Evolutionary conservation across 208 protist genomes (phyloP), one percentile per base, ranked within the genome.

Genomic region (Herpetomonas muscarum): DNA sequence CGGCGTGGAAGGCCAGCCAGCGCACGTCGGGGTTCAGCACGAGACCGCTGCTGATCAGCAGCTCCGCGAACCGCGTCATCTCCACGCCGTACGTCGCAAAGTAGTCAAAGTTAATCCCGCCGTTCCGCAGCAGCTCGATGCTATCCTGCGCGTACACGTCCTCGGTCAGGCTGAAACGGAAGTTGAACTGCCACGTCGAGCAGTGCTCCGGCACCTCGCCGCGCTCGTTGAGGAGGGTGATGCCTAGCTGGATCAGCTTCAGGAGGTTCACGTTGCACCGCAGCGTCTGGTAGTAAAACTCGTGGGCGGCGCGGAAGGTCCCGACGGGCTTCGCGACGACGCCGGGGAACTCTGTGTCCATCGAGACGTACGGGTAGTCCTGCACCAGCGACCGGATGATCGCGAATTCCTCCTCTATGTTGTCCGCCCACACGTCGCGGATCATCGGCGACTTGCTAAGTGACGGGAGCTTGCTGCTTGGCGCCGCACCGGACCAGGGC

Each of bases 131-230:
- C 37, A 99, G 76, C 51, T 98, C 93, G 31, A 99, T 99, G 57
- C 93, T 97, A 61, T 99, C 97, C 61, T 96, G 91, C 32, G 98
- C 96, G 67, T 98, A 99, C 67, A 99, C 92, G 53, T 99, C 97
- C 67, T 98, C 88, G 30, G 61, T 80, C 31, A 99, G 76, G 52
- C 79, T 98, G 79, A 99, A 99, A 45, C 94, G 88, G 70, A 99
- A 99, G 79, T 99, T 99, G 67, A 99, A 99, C 85, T 99, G 98
- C 98, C 98, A 99, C 4, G 97, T 99, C 47, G 85, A 97, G 36
- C 84, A 83, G 61, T 87, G 61, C 61, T 94, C 81, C 9, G 97
- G 95, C 15, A 98, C 76, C 52, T 98, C 96, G 41, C 98, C 98
- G 36, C 98, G 74, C 37, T 96, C 92, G 75, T 99, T 98, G 19